Base-by-base conservation (phyloP, 768 basidiomycete genomes). In the Mycena filopes region DNA sequence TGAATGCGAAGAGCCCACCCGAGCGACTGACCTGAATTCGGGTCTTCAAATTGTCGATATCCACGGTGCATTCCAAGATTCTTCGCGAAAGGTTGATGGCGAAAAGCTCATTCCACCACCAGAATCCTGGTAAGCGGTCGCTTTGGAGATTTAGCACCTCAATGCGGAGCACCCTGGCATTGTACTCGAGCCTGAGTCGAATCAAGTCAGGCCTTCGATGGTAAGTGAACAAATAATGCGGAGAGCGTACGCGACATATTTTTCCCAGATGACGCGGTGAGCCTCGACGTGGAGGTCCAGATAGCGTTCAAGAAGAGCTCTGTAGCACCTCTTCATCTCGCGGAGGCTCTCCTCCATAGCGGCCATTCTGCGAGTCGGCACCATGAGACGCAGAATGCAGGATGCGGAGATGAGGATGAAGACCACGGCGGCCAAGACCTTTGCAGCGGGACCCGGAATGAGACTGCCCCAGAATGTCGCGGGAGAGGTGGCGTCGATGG, bases 101-200 rank as follows among this genome's bases (percentile, higher is more conserved):
- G 2, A 13, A 1, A 33, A 57, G 20, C 36, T 57, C 55, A 16
- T 38, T 47, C 55, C 55, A 57, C 55, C 43, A 57, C 55, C 43
- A 47, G 42, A 57, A 20, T 11, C 12, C 31, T 16, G 45, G 45
- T 7, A n/a, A n/a, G n/a, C n/a, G 20, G 42, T 23, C n/a, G n/a
- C 4, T 25, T 4, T 16, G 16, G 7, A 45, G 43, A 15, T 12
- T 3, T 13, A 46, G 15, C 12, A 23, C 38, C 36, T 47, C 2
- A 18, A 57, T 57, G 11, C 21, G 31, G 13, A 57, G 23, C 4
- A 15, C 12, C 11, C 33, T 46, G 5, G 45, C 43, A 16, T 16
- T 2, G 29, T 46, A 20, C 16, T 57, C 43, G 18, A 57, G 31
- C 33, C 55, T 57, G 6, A 29, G 12, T 11, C 10, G 15, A 36